phyloP scores from a whole-genome alignment of 441 rosid genomes.

The Erysimum pusillum region DNA sequence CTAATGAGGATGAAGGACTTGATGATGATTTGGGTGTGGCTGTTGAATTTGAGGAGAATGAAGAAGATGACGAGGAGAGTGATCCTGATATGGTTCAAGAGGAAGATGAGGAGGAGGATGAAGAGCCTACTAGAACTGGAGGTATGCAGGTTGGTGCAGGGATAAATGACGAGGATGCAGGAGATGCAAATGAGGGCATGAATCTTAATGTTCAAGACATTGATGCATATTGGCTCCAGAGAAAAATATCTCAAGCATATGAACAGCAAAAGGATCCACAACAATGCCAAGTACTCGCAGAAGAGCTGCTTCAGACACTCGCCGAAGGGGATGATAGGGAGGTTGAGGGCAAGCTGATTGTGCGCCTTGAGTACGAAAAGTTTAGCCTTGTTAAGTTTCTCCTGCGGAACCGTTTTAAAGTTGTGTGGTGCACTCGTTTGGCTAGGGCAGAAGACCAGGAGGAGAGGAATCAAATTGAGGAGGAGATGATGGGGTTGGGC shows the following conservation, averaged over 20 bases:
- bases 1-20: constrained; percentile 78
- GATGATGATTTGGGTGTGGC: constrained; percentile 94
- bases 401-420: constrained; percentile 74
- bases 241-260: constrained; percentile 88
- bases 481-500: constrained; percentile 79
- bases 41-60: constrained; percentile 92
- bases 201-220: constrained; percentile 88
- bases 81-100: constrained; percentile 87
- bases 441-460: constrained; percentile 89
- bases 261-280: constrained; percentile 87
- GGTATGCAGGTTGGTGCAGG: constrained; percentile 93
- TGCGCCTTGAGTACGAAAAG: constrained; percentile 69
- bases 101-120: constrained; percentile 88
- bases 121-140: constrained; percentile 63
- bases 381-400: constrained; percentile 80
- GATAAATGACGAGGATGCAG: constrained; percentile 78
- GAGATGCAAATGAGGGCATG: constrained; percentile 75
- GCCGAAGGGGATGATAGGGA: constrained; percentile 86
- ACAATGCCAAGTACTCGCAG: constrained; percentile 86
- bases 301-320: constrained; percentile 89
- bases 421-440: constrained; percentile 96
- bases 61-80: constrained; percentile 90
- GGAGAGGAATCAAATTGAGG: constrained; percentile 85
- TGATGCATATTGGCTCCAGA: constrained; percentile 97
- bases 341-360: constrained; percentile 75